phyloP scores from a whole-genome alignment of 1,139 yeast genomes.

The Blastobotrys ciferrii region DNA sequence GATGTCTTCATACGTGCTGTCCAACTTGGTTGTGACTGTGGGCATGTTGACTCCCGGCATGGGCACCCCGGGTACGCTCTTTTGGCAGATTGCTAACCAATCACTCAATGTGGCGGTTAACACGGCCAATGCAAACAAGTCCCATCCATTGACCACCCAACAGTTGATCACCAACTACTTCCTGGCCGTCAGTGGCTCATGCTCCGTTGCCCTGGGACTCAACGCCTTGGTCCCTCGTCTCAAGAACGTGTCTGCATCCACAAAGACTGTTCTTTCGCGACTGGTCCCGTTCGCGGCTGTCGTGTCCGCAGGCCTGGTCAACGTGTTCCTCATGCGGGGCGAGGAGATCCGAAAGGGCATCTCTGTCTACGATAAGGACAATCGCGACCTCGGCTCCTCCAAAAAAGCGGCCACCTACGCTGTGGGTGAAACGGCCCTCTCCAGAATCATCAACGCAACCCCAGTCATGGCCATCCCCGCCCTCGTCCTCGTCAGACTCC shows the following conservation, averaged over 20 bases:
- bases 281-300: constrained; percentile 98
- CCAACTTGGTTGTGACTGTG: constrained; percentile 90
- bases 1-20: constrained; percentile 93
- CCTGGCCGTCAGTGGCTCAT: constrained; percentile 90
- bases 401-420: constrained; percentile 86
- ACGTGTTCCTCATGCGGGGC: constrained; percentile 91
- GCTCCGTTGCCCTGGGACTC: constrained; percentile 91
- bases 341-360: constrained; percentile 89
- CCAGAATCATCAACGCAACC: constrained; percentile 92
- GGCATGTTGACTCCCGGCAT: constrained; percentile 96
- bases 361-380: constrained; percentile 62
- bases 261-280: constrained; percentile 72
- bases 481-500: constrained; percentile 70
- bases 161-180: constrained; percentile 78
- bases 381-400: constrained; percentile 67
- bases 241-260: constrained; percentile 60
- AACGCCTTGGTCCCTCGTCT: constrained; percentile 83
- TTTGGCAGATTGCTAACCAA: constrained; percentile 98
- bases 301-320: constrained; percentile 91
- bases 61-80: constrained; percentile 84
- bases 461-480: constrained; percentile 98
- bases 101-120: constrained; percentile 94
- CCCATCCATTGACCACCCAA: constrained; percentile 78
- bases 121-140: constrained; percentile 92
- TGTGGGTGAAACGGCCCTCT: constrained; percentile 94